Evolutionary conservation across 2,329 filamentous ascomycete genomes (phyloP).

Genomic region (Alternaria burnsii): DNA sequence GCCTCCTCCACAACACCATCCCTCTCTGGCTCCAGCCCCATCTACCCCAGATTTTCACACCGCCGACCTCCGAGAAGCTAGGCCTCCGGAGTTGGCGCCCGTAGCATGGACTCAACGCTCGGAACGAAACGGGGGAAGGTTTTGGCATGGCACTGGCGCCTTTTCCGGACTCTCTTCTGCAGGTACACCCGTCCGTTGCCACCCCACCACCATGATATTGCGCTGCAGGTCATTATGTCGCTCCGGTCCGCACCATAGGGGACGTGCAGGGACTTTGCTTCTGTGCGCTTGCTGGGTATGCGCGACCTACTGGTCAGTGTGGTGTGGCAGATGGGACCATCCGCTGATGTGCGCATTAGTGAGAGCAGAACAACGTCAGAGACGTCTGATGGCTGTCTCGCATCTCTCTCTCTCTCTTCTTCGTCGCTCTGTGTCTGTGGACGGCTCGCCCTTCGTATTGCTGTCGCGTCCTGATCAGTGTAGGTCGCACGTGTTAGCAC

Average conservation of each 20-base stretch:
- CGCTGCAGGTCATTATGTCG: slow-evolving; percentile 20
- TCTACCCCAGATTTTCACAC: slow-evolving; percentile 42
- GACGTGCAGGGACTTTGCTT: not conserved
- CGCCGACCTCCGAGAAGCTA: not conserved
- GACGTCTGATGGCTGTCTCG: not conserved
- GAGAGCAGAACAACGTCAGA: not conserved
- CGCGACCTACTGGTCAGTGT: not conserved
- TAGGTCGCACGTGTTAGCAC: slow-evolving; percentile 8
- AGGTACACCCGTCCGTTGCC: slow-evolving; percentile 41
- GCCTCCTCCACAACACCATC: not conserved
- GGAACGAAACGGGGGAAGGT: not conserved
- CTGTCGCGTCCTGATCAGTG: slow-evolving; percentile 6
- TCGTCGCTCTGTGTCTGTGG: not conserved
- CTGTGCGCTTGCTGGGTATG: slow-evolving; percentile 9
- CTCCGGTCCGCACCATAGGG: not conserved
- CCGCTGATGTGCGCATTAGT: not conserved
- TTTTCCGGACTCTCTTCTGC: slow-evolving; percentile 35
- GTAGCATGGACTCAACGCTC: not conserved
- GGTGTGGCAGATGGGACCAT: not conserved
- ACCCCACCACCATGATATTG: slow-evolving; percentile 26
- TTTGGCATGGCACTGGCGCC: slow-evolving; percentile 31
- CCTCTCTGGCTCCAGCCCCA: slow-evolving; percentile 28
- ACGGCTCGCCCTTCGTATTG: not conserved
- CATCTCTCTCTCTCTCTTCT: not conserved
- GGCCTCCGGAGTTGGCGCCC: not conserved